Evolutionary conservation across 1,139 yeast genomes (phyloP).

Genomic region (Suhomyces guaymorum): DNA sequence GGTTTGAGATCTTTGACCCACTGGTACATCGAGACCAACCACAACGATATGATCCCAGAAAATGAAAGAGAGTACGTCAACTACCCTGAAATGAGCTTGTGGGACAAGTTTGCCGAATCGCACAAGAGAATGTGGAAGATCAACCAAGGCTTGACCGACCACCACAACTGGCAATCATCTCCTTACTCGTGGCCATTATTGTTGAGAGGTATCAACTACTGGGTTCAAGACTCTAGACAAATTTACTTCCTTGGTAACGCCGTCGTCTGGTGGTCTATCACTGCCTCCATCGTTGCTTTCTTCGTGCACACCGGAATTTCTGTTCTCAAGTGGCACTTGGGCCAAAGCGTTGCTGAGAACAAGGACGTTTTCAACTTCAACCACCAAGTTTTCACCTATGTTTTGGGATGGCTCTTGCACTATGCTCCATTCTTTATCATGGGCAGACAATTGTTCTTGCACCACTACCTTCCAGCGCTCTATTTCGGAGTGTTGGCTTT

Average conservation of each 20-base stretch:
- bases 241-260: slow-evolving; percentile 91
- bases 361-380: slow-evolving; percentile 70
- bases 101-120: slow-evolving; percentile 71
- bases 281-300: slow-evolving; percentile 59
- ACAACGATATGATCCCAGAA: slow-evolving; percentile 35
- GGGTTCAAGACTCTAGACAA: slow-evolving; percentile 77
- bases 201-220: slow-evolving; percentile 90
- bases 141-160: slow-evolving; percentile 79
- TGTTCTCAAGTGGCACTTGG: slow-evolving; percentile 76
- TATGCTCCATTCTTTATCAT: slow-evolving; percentile 85
- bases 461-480: slow-evolving; percentile 88
- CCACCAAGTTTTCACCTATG: slow-evolving; percentile 63
- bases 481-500: slow-evolving; percentile 86
- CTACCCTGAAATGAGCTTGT: slow-evolving; percentile 65
- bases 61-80: slow-evolving; percentile 40
- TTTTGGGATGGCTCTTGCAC: slow-evolving; percentile 83
- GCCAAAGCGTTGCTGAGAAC: slow-evolving; percentile 48
- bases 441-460: slow-evolving; percentile 93
- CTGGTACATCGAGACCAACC: slow-evolving; percentile 88
- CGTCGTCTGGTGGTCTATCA: slow-evolving; percentile 84
- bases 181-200: slow-evolving; percentile 91
- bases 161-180: slow-evolving; percentile 84
- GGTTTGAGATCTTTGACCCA: slow-evolving; percentile 73
- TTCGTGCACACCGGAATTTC: slow-evolving; percentile 53
- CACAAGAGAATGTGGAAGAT: slow-evolving; percentile 91